A percentile compares a stretch with the other conserved stretches of the same genome.
Evolutionary conservation across 495 filamentous ascomycete species (phyloP).

Genomic region (Penicillium robsamsonii): DNA sequence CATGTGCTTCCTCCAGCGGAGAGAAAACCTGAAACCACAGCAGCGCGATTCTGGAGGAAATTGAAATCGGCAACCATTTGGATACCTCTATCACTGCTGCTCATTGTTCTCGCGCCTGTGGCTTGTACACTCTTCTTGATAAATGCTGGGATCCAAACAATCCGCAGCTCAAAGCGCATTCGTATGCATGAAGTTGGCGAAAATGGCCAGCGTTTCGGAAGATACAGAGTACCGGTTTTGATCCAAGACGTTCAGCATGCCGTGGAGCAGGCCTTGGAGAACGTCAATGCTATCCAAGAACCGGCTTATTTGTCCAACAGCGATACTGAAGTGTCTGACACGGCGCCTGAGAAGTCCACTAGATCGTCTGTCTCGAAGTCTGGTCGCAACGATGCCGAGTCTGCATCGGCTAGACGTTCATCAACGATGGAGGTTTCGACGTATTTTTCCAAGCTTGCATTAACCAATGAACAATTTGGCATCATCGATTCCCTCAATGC

Average conservation of each 20-base stretch:
- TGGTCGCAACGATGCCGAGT: not conserved
- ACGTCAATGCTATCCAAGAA: slow-evolving; percentile 59
- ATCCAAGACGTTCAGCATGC: slow-evolving; percentile 67
- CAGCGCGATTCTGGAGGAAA: slow-evolving; percentile 27
- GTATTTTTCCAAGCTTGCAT: slow-evolving; percentile 62
- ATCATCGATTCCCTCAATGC: slow-evolving; percentile 77
- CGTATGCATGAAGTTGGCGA: slow-evolving; percentile 70
- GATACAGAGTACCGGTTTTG: slow-evolving; percentile 74
- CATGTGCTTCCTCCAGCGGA: slow-evolving; percentile 52
- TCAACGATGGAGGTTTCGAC: not conserved
- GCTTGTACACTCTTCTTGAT: slow-evolving; percentile 66
- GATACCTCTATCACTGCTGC: slow-evolving; percentile 58
- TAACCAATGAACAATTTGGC: slow-evolving; percentile 74
- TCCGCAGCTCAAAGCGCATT: slow-evolving; percentile 69
- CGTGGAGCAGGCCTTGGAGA: slow-evolving; percentile 72
- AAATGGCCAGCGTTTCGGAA: slow-evolving; percentile 57
- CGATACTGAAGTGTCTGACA: slow-evolving; percentile 31
- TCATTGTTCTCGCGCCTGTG: slow-evolving; percentile 66
- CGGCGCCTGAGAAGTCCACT: not conserved
- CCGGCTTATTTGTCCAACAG: slow-evolving; percentile 57
- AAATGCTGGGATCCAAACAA: slow-evolving; percentile 72
- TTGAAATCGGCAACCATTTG: slow-evolving; percentile 32
- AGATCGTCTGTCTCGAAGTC: not conserved
- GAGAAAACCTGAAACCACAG: slow-evolving; percentile 34
- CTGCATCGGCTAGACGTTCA: not conserved